These are phyloP conservation scores for Phaffia rhodozyma DNA, from an alignment of 1,284 basidiomycete species.

Conservation along the genomic window DNA sequence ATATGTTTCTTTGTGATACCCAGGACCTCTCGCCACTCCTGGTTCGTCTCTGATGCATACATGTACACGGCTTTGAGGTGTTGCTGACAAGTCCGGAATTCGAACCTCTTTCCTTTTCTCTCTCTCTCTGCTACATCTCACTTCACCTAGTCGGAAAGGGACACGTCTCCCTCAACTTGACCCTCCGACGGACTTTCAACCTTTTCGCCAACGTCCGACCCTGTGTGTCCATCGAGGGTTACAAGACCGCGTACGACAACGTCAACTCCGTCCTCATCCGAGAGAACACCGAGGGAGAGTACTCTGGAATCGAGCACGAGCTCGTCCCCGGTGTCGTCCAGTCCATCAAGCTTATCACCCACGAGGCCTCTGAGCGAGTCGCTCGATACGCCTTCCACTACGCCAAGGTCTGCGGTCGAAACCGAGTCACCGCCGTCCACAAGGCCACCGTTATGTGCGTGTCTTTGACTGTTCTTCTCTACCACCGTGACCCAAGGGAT, in stretches of 20 bases:
- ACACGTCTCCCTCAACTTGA: slow-evolving; percentile 95
- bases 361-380: slow-evolving; percentile 96
- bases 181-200: slow-evolving; percentile 90
- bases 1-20: neutral
- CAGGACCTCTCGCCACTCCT: slow-evolving; percentile 84
- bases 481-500: neutral
- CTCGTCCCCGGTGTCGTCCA: slow-evolving; percentile 97
- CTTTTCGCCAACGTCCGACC: slow-evolving; percentile 98
- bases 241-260: slow-evolving; percentile 96
- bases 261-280: slow-evolving; percentile 97
- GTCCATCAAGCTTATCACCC: slow-evolving; percentile 98
- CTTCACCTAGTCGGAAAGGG: slow-evolving; percentile 77
- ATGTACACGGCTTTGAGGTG: neutral
- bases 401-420: slow-evolving; percentile 72
- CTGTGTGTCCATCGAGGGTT: slow-evolving; percentile 89
- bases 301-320: slow-evolving; percentile 98
- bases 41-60: slow-evolving; percentile 43
- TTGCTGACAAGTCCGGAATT: neutral
- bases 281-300: slow-evolving; percentile 99
- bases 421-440: slow-evolving; percentile 95
- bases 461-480: neutral
- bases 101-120: slow-evolving; percentile 1
- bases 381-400: slow-evolving; percentile 99
- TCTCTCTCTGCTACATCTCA: slow-evolving; percentile 5
- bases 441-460: slow-evolving; percentile 90